phyloP scores from a whole-genome alignment of 306 rosid genomes.

The Acmispon strigosus region DNA sequence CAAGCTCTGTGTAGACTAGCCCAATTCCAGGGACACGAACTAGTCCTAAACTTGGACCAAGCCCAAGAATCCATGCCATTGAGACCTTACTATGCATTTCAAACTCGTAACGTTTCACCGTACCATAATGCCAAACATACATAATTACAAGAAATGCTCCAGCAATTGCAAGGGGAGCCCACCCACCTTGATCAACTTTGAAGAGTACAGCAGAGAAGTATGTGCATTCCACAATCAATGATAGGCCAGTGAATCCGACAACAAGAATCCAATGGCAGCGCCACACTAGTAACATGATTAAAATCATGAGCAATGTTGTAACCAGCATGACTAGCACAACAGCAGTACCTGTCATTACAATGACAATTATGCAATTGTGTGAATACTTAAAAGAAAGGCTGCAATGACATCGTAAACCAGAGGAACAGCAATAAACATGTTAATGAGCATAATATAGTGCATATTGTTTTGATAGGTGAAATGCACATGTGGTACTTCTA shows the following conservation, averaged over 20 bases:
- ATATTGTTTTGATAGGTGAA: too few species aligned
- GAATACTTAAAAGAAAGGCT: background rate
- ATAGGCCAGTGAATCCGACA: slow-evolving; percentile 46
- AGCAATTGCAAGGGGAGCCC: slow-evolving; percentile 89
- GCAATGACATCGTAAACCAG: background rate
- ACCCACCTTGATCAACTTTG: slow-evolving; percentile 87
- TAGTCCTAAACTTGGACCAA: slow-evolving; percentile 91
- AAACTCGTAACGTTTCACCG: slow-evolving; percentile 64
- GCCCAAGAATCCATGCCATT: slow-evolving; percentile 97
- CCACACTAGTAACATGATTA: slow-evolving; percentile 92
- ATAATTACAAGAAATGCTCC: slow-evolving; percentile 62
- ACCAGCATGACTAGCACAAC: slow-evolving; percentile 86
- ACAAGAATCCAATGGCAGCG: slow-evolving; percentile 89
- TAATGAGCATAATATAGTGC: too few species aligned
- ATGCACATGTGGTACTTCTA: background rate
- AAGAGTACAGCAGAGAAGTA: slow-evolving; percentile 85
- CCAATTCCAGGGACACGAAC: slow-evolving; percentile 98
- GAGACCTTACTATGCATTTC: slow-evolving; percentile 92
- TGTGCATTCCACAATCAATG: slow-evolving; percentile 74
- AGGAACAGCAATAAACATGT: too few species aligned
- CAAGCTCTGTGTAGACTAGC: slow-evolving; percentile 86
- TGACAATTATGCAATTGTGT: background rate
- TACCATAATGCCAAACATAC: slow-evolving; percentile 92
- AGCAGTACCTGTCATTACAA: slow-evolving; percentile 66
- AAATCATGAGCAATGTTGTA: slow-evolving; percentile 73